These are phyloP conservation scores for Prunus mume DNA, from an alignment of 306 rosid genomes.

Conservation along the genomic window DNA sequence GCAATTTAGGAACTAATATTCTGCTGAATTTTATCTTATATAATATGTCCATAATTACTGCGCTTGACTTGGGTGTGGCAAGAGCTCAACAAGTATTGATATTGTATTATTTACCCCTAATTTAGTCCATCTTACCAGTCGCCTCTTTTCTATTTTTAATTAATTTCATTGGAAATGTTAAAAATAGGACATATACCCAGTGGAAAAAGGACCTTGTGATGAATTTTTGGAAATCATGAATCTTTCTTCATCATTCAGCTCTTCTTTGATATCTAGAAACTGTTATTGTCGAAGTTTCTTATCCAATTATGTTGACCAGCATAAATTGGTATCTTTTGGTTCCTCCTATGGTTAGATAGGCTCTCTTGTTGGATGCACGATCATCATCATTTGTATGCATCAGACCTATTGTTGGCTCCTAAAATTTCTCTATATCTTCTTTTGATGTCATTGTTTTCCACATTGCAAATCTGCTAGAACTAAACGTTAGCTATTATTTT, in stretches of 20 bases:
- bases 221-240: not conserved
- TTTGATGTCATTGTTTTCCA: not conserved
- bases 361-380: not conserved
- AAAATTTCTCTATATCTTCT: not conserved
- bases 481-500: not conserved
- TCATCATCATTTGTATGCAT: not conserved
- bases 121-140: not conserved
- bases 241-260: not conserved
- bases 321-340: not conserved
- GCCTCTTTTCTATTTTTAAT: not conserved
- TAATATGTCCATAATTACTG: not conserved
- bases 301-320: not conserved
- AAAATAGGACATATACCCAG: not conserved
- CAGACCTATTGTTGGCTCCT: not conserved
- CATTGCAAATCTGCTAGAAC: not conserved
- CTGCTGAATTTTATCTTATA: not conserved
- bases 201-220: not conserved
- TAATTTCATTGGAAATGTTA: not conserved
- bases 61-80: not conserved
- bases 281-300: not conserved
- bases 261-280: not conserved
- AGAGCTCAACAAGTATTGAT: not conserved
- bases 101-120: not conserved
- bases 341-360: not conserved
- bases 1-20: not conserved